Conservation (phyloP, 2,329 filamentous ascomycete species). For the Fusarium protoensiforme region DNA sequence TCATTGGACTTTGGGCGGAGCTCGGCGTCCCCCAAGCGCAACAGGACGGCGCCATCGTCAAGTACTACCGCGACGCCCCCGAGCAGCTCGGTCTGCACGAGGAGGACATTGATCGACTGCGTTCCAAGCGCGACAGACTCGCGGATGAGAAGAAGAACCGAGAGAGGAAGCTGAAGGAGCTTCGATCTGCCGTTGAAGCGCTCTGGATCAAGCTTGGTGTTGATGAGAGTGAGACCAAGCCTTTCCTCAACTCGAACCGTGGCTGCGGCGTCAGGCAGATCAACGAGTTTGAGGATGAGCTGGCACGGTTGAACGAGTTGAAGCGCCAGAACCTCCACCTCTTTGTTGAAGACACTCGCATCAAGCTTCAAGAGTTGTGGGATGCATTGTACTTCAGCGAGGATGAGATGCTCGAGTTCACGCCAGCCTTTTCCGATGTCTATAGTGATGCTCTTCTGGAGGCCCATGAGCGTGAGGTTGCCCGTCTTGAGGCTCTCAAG, state of each 20-base stretch:
- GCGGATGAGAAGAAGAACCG: constrained; percentile 88
- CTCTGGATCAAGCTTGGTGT: constrained; percentile 91
- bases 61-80: constrained; percentile 88
- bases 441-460: constrained; percentile 96
- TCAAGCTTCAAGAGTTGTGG: constrained; percentile 94
- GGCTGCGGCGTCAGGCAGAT: constrained; percentile 92
- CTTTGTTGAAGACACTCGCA: constrained; percentile 94
- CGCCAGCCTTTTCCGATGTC: constrained; percentile 95
- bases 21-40: constrained; percentile 94
- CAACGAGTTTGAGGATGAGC: constrained; percentile 95
- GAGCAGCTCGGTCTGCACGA: constrained; percentile 94
- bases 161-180: constrained; percentile 80
- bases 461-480: constrained; percentile 92
- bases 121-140: constrained; percentile 81
- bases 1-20: constrained; percentile 95
- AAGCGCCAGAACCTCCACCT: constrained; percentile 95
- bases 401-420: constrained; percentile 98
- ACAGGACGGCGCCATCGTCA: constrained; percentile 87
- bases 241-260: constrained; percentile 86
- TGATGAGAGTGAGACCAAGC: constrained; percentile 83
- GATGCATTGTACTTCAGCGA: constrained; percentile 94
- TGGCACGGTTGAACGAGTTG: constrained; percentile 86
- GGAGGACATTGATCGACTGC: constrained; percentile 81
- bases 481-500: constrained; percentile 80
- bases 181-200: constrained; percentile 81